Evolutionary conservation across 257 asterid species (phyloP), one percentile per base, ranked within the genome.

Genomic region (Solanum corneliomulleri): DNA sequence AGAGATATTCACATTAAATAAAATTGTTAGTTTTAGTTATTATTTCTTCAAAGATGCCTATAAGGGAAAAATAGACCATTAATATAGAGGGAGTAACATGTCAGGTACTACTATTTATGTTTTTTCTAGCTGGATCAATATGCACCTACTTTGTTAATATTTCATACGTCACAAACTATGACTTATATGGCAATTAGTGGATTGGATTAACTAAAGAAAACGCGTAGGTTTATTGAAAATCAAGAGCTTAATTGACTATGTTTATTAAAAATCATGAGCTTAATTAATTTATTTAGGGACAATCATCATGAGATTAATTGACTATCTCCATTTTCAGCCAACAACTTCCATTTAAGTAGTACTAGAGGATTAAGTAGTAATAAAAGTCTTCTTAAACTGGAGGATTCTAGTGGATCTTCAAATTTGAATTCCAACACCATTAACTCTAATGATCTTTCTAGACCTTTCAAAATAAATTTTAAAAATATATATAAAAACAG

Each of bases 231-330:
- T 64, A 33, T 82, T 85, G 66, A 12, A 39, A 23, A 42, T 44
- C 70, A 86, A 76, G 89, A 88, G 71, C 69, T 45, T 82, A 88
- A 62, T 86, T 91, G 90, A 77, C 88, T 85, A 23, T 75, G 58
- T 39, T 75, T 41, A 39, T 75, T 23, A n/a, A 23, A 72, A 75
- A 47, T 47, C 58, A 85, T 80, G 88, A 87, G 66, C 49, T 52
- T 69, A 82, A 66, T 86, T 91, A 56, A 86, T 81, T 13, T 77
- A 39, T 37, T 72, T 72, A 2, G 49, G 29, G 14, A 25, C n/a
- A 80, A 80, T 47, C 74, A 87, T 86, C 62, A 52, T 52, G 88
- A 85, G n/a, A 49, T 78, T 78, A 78, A 58, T 66, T 85, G 68
- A 71, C 84, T 78, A 78, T 69, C 41, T 81, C 70, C 84, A 84